Evolutionary conservation across 306 rosid genomes (phyloP).

Genomic region (Glycine latifolia): DNA sequence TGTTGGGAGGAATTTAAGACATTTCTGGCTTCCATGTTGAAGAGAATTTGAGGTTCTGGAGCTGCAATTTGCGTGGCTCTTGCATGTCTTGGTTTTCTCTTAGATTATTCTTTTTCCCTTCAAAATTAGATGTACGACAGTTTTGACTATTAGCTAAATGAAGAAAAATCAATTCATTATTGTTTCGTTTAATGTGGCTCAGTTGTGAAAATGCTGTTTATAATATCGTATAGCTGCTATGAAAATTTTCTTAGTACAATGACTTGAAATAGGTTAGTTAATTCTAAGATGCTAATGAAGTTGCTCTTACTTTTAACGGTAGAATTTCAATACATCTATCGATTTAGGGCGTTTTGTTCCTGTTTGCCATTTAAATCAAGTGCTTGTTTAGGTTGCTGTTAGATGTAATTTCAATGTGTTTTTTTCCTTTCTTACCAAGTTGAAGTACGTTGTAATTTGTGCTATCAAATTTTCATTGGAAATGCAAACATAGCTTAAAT

Average conservation of each 20-base stretch:
- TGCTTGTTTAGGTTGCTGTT: background rate
- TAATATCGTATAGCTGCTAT: background rate
- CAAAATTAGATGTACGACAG: conserved; percentile 40
- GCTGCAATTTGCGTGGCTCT: conserved; percentile 42
- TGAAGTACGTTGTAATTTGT: too few species aligned
- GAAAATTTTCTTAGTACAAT: background rate
- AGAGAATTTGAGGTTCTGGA: conserved; percentile 47
- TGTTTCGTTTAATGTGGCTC: background rate
- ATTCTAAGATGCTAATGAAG: too few species aligned
- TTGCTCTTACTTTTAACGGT: background rate
- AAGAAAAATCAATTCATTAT: conserved; percentile 39
- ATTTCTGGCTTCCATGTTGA: conserved; percentile 46
- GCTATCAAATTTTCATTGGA: too few species aligned
- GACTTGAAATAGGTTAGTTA: background rate
- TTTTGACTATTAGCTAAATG: conserved; percentile 40
- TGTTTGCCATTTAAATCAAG: background rate
- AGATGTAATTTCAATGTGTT: too few species aligned
- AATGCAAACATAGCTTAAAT: background rate
- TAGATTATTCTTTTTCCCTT: conserved; percentile 28
- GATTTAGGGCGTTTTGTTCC: background rate
- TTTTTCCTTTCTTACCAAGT: too few species aligned
- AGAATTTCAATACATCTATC: background rate
- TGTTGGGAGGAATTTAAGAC: conserved; percentile 45
- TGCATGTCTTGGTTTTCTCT: conserved; percentile 22
- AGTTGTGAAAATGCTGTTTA: background rate